Base-by-base conservation (phyloP, 345 rosid genomes). In the Bretschneidera sinensis region DNA sequence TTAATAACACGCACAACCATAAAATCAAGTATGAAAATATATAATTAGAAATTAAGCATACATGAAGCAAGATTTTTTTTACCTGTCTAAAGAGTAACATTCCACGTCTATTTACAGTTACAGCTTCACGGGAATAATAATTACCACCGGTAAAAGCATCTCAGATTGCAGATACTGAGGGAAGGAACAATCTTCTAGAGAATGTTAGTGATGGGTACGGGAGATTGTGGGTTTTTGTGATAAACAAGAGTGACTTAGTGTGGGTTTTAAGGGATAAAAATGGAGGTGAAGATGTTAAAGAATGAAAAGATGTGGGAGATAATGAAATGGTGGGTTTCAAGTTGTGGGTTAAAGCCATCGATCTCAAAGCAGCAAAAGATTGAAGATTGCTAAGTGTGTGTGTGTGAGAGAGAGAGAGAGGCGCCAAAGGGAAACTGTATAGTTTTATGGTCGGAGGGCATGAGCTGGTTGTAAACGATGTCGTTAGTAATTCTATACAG, bases 21-120 rank as follows among this genome's bases (percentile, higher is more conserved):
- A 18, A 49, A 19, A 3, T 0, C 20, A 24, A n/a, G 34, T 21
- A 2, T 21, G 17, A 16, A 10, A 35, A 16, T 59, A 48, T 1
- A 11, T 0, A 48, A 17, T 9, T 9, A 48, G 52, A n/a, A 48
- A 47, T 19, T 17, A 24, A 45, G 24, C 34, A 24, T 54, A 21
- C 13, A 9, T 0, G 3, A 13, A 35, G n/a, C n/a, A 2, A 15
- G 68, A 28, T 54, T 11, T 13, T 59, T 33, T 54, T 33, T 7
- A 89, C 98, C 86, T 89, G 82, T 69, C 83, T 74, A 63, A 92
- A 89, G 67, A 92, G 87, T 22, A 63, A 50, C 98, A 89, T 92
- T 65, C 98, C 98, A 0, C 78, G 77, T 55, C 88, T 75, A 71
- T 81, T 33, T 8, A 91, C 86, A 28, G 77, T 43, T 14, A 73